These are phyloP conservation scores for Suhomyces sp. DNA, from an alignment of 805 yeast species.

Conservation along the genomic window DNA sequence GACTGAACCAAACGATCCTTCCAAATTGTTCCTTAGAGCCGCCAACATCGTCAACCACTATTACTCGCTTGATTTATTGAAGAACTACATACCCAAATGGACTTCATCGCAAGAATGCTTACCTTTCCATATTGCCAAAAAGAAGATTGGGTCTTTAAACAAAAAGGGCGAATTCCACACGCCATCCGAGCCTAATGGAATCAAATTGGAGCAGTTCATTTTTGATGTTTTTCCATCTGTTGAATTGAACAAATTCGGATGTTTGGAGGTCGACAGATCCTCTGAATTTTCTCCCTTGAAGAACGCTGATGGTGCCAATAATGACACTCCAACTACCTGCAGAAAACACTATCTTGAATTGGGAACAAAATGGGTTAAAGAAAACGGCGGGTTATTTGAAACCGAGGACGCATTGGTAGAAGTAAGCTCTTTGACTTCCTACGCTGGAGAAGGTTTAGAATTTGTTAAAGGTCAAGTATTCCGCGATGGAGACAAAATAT, in stretches of 20 bases:
- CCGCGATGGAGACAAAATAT: conserved; percentile 31
- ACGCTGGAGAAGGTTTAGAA: conserved; percentile 70
- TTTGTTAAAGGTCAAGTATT: conserved; percentile 47
- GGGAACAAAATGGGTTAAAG: conserved; percentile 69
- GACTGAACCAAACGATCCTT: conserved; percentile 50
- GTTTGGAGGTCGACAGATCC: conserved; percentile 82
- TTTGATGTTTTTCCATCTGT: conserved; percentile 92
- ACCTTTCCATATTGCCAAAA: conserved; percentile 94
- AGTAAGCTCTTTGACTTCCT: conserved; percentile 72
- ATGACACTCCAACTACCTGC: conserved; percentile 85
- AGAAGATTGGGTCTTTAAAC: conserved; percentile 71
- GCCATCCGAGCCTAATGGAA: conserved; percentile 84
- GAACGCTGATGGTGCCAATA: conserved; percentile 78
- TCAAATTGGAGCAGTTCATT: conserved; percentile 93
- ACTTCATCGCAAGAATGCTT: conserved; percentile 57
- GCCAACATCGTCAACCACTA: conserved; percentile 98
- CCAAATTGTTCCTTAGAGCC: conserved; percentile 72
- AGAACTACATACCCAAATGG: conserved; percentile 64
- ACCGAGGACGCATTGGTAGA: conserved; percentile 57
- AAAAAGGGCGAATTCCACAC: conserved; percentile 45
- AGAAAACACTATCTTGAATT: conserved; percentile 59
- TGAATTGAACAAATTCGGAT: conserved; percentile 70
- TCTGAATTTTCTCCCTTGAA: conserved; percentile 93
- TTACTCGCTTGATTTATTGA: conserved; percentile 76
- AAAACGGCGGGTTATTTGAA: conserved; percentile 63